Evolutionary conservation across 176 grass and related monocot genomes (phyloP).

Genomic region (sorghum (Sorghum bicolor)): DNA sequence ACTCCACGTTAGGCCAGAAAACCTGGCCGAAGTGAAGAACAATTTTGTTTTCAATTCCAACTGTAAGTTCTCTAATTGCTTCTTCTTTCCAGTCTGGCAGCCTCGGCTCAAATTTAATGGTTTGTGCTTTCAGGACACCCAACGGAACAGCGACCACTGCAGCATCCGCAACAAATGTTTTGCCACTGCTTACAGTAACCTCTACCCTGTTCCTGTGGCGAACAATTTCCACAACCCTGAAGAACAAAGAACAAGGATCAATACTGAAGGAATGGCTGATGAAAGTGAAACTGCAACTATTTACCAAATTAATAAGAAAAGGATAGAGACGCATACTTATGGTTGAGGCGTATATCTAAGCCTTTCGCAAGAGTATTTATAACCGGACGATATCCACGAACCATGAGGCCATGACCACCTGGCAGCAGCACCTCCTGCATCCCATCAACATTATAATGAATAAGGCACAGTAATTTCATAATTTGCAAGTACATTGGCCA

Average conservation of each 20-base stretch:
- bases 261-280: constrained; percentile 1
- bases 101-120: constrained; percentile 78
- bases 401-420: constrained; percentile 98
- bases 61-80: constrained; percentile 66
- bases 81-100: constrained; percentile 94
- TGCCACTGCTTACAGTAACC: constrained; percentile 79
- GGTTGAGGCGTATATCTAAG: constrained; percentile 78
- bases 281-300: not conserved
- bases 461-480: constrained; percentile 7
- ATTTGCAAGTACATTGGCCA: not conserved
- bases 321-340: constrained; percentile 48
- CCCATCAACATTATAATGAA: not conserved
- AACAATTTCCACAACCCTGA: constrained; percentile 77
- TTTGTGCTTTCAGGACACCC: constrained; percentile 79
- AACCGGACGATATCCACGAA: constrained; percentile 91
- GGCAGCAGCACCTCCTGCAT: constrained; percentile 94
- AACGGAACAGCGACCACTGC: constrained; percentile 73
- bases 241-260: constrained; percentile 30
- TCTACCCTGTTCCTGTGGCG: constrained; percentile 84
- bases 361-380: constrained; percentile 97
- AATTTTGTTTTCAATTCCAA: constrained; percentile 97
- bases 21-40: constrained; percentile 84
- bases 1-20: constrained; percentile 99
- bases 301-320: not conserved
- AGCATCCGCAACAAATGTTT: constrained; percentile 87